Evolutionary conservation across 2,329 filamentous ascomycete species (phyloP), one percentile per base, ranked within the genome.

Genomic region (Alternaria arbusti): DNA sequence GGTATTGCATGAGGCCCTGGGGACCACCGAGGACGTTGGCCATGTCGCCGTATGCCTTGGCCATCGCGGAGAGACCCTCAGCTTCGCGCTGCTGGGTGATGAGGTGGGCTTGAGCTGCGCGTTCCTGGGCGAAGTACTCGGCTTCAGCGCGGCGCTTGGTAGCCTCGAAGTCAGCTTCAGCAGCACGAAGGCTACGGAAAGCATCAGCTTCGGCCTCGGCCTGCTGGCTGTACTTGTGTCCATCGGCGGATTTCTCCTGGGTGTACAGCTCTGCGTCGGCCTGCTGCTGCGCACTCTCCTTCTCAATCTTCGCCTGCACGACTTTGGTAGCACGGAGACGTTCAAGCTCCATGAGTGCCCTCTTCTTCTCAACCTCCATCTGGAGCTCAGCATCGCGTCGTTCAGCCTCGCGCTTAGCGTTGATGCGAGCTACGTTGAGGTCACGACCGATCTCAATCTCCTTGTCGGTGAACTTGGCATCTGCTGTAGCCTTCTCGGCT

Each of bases 331-430:
- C 93, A 70, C 93, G 86, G 32, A 93, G 88, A 61, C 91, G 88
- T 79, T 96, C 93, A 61, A 96, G 84, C 82, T 96, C 92, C 69
- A 93, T 94, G 30, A 87, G 87, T 0, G 91, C 93, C 59, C 91
- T 90, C 85, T 90, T 92, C 70, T 89, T 82, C 82, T 96, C 89
- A 65, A 97, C 92, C 13, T 90, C 85, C 68, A 87, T 89, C 84
- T 93, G 92, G 56, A 97, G 84, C 70, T 96, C 92, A 54, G 93
- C 91, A 80, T 96, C 93, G 70, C 86, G 88, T 65, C 87, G 86
- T 81, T 97, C 91, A 1, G 92, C 90, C 10, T 88, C 85, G 57
- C 93, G 90, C 67, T 87, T 84, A 0, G 93, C 92, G 62, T 89
- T 85, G 76, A 96, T 92, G 54, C 90, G 88, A 26, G 91, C 89